phyloP scores from a whole-genome alignment of 2,329 filamentous ascomycete species.

The Fusarium foetens region DNA sequence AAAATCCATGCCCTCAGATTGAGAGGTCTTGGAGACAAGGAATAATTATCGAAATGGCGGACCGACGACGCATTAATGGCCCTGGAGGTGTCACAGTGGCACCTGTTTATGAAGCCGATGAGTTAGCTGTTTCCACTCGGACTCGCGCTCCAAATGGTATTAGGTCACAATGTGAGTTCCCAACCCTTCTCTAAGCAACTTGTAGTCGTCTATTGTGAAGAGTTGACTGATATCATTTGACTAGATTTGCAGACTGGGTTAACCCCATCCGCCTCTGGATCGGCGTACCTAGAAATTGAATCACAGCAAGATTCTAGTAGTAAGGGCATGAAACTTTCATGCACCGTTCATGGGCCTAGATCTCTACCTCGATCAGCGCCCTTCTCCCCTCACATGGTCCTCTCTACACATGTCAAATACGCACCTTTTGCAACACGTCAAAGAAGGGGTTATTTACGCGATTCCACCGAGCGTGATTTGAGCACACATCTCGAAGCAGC shows the following conservation, averaged over 20 bases:
- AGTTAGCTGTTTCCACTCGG: slow-evolving; percentile 57
- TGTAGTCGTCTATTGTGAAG: background rate
- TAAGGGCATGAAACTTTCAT: slow-evolving; percentile 87
- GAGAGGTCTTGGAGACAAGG: slow-evolving; percentile 2
- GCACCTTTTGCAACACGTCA: slow-evolving; percentile 90
- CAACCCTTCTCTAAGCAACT: background rate
- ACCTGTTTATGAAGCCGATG: slow-evolving; percentile 72
- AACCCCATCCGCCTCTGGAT: slow-evolving; percentile 92
- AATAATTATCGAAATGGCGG: slow-evolving; percentile 66
- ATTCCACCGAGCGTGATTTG: slow-evolving; percentile 87
- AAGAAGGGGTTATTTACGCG: slow-evolving; percentile 85
- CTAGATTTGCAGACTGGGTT: slow-evolving; percentile 90
- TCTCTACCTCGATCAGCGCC: slow-evolving; percentile 89
- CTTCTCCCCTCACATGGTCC: slow-evolving; percentile 90
- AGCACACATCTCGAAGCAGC: slow-evolving; percentile 92
- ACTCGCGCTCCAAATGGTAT: slow-evolving; percentile 74
- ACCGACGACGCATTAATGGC: slow-evolving; percentile 90
- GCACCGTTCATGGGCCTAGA: slow-evolving; percentile 91
- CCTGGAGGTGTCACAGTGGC: slow-evolving; percentile 80
- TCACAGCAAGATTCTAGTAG: slow-evolving; percentile 58
- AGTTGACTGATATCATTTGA: slow-evolving; percentile 34
- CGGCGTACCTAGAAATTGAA: slow-evolving; percentile 82
- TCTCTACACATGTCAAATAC: slow-evolving; percentile 95
- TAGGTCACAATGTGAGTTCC: slow-evolving; percentile 82
- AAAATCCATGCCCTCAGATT: slow-evolving; percentile 35